Evolutionary conservation across 176 grass and related monocot genomes (phyloP).

Genomic region (Ananas comosus): DNA sequence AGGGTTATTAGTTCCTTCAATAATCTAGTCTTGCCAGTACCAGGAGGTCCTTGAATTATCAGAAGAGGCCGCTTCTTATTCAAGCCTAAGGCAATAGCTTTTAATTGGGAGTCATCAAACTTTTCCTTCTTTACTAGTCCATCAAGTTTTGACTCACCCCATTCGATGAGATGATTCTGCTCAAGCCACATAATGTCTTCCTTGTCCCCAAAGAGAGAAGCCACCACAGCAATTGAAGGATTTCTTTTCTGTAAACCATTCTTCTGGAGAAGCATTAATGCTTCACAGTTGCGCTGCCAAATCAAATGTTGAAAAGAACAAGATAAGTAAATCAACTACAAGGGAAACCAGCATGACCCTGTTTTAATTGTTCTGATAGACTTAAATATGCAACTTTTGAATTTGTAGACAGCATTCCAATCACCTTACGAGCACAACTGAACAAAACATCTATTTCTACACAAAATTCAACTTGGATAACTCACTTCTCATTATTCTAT

Average conservation of each 20-base stretch:
- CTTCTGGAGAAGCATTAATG: slow-evolving; percentile 82
- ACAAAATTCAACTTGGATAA: not conserved
- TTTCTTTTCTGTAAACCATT: slow-evolving; percentile 78
- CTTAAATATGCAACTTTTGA: not conserved
- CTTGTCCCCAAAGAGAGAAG: slow-evolving; percentile 71
- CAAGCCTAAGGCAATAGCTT: slow-evolving; percentile 69
- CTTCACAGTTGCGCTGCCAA: slow-evolving; percentile 89
- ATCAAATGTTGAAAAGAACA: slow-evolving; percentile 23
- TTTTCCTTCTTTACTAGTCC: slow-evolving; percentile 40
- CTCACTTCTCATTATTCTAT: too few relatives aligned
- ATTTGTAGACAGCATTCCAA: not conserved
- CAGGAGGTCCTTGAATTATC: slow-evolving; percentile 81
- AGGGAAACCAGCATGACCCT: not conserved
- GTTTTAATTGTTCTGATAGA: not conserved
- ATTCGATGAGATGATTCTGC: slow-evolving; percentile 48
- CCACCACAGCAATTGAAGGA: slow-evolving; percentile 61
- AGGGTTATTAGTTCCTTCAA: slow-evolving; percentile 60
- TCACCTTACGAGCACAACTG: not conserved
- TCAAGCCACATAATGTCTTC: slow-evolving; percentile 57
- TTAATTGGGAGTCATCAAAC: slow-evolving; percentile 69
- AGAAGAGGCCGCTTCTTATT: slow-evolving; percentile 80
- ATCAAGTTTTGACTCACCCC: slow-evolving; percentile 28
- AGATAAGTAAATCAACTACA: not conserved
- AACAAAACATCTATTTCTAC: not conserved
- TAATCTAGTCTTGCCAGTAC: slow-evolving; percentile 84